These are phyloP conservation scores for Ogataea siamensis DNA, from an alignment of 805 yeast species.

Conservation along the genomic window DNA sequence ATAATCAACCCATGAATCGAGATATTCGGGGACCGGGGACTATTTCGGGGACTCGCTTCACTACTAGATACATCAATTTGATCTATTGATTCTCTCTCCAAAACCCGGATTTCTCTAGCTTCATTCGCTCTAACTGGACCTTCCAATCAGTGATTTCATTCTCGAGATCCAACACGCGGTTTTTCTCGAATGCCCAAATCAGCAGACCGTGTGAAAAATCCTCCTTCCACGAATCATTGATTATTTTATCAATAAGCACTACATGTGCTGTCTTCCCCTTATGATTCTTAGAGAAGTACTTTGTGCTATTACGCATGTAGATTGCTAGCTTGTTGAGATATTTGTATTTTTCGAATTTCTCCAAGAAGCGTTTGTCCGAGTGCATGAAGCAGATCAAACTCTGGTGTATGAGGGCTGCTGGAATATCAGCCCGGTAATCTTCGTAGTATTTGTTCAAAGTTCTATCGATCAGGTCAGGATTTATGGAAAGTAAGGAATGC, in stretches of 20 bases:
- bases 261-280: slow-evolving; percentile 15
- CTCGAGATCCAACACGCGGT: slow-evolving; percentile 10
- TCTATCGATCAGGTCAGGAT: slow-evolving; percentile 18
- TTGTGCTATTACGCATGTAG: slow-evolving; percentile 17
- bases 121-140: slow-evolving; percentile 23
- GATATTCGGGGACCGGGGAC: too few species aligned
- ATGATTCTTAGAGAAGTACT: slow-evolving; percentile 15
- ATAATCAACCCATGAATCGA: too few species aligned
- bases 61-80: too few species aligned
- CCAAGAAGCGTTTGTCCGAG: slow-evolving; percentile 13
- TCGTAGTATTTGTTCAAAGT: slow-evolving; percentile 17
- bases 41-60: too few species aligned
- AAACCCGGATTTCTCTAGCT: slow-evolving; percentile 23
- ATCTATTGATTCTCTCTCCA: slow-evolving; percentile 25
- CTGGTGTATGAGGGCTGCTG: slow-evolving; percentile 27
- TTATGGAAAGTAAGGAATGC: slow-evolving; percentile 13
- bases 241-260: slow-evolving; percentile 23
- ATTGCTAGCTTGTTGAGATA: slow-evolving; percentile 25
- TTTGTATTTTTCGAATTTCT: slow-evolving; percentile 22
- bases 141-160: slow-evolving; percentile 24
- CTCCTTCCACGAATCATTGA: slow-evolving; percentile 23
- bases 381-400: slow-evolving; percentile 25
- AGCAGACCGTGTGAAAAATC: slow-evolving; percentile 9
- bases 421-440: slow-evolving; percentile 27
- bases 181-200: slow-evolving; percentile 29